Evolutionary conservation across 192 early-diverging fungal genomes (phyloP).

Genomic region (Coemansia sp.): DNA sequence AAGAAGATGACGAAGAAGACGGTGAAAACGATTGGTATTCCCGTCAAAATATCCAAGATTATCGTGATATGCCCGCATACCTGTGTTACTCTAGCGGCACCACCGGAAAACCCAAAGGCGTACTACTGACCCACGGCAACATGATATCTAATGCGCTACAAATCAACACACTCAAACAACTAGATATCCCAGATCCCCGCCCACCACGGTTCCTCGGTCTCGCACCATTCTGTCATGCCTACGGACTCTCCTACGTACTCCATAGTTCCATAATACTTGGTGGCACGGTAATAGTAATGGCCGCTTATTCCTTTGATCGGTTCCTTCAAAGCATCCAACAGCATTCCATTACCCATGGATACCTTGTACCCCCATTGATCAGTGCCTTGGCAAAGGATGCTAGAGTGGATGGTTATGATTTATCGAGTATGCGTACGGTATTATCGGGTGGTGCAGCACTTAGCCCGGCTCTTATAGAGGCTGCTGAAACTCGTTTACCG

Average conservation of each 20-base stretch:
- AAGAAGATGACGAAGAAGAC: neutral
- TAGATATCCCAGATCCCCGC: slow-evolving; percentile 36
- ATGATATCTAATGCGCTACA: slow-evolving; percentile 64
- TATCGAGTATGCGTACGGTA: slow-evolving; percentile 63
- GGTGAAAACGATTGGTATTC: too few relatives aligned
- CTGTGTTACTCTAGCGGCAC: slow-evolving; percentile 73
- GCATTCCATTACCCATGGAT: slow-evolving; percentile 63
- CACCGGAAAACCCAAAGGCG: slow-evolving; percentile 65
- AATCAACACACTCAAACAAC: slow-evolving; percentile 35
- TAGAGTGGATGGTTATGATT: slow-evolving; percentile 65
- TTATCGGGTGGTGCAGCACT: slow-evolving; percentile 80
- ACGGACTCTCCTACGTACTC: slow-evolving; percentile 59
- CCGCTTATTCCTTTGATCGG: slow-evolving; percentile 62
- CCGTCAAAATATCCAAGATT: too few relatives aligned
- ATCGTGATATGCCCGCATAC: slow-evolving; percentile 49
- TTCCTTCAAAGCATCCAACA: slow-evolving; percentile 64
- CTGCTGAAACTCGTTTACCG: slow-evolving; percentile 44
- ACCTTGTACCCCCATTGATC: slow-evolving; percentile 63
- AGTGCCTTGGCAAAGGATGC: slow-evolving; percentile 76
- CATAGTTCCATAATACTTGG: slow-evolving; percentile 40
- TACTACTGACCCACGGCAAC: slow-evolving; percentile 64
- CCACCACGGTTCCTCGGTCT: slow-evolving; percentile 46
- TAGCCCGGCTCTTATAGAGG: slow-evolving; percentile 57
- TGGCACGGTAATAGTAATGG: slow-evolving; percentile 63
- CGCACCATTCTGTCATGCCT: slow-evolving; percentile 73